Evolutionary conservation across 441 rosid species (phyloP).

Genomic region (Populus trichocarpa): DNA sequence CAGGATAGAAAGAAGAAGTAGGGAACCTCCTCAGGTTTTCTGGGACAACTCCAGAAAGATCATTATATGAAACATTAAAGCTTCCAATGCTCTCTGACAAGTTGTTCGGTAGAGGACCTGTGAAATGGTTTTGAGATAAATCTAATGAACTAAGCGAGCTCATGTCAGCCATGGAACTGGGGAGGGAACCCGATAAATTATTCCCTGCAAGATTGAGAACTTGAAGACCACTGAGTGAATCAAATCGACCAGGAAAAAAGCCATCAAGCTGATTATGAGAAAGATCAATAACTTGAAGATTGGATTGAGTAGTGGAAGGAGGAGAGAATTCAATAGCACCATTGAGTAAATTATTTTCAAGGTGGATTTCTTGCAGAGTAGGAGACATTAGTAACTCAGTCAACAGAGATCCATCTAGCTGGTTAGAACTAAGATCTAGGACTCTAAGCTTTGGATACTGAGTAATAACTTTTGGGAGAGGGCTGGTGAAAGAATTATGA

Average conservation of each 20-base stretch:
- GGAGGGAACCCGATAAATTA: conserved; percentile 81
- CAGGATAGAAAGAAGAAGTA: conserved; percentile 73
- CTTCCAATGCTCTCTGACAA: conserved; percentile 52
- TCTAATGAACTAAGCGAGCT: conserved; percentile 63
- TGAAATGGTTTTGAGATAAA: conserved; percentile 74
- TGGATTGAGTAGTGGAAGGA: conserved; percentile 36
- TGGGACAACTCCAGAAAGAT: conserved; percentile 88
- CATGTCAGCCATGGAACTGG: conserved; percentile 67
- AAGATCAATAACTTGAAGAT: conserved; percentile 69
- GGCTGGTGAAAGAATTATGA: conserved; percentile 61
- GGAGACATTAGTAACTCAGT: conserved; percentile 56
- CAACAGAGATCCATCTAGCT: conserved; percentile 62
- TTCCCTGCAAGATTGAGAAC: conserved; percentile 76
- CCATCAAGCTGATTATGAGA: conserved; percentile 71
- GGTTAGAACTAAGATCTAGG: conserved; percentile 85
- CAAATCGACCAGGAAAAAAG: conserved; percentile 64
- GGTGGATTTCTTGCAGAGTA: conserved; percentile 75
- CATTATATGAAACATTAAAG: conserved; percentile 80
- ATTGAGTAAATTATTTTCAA: conserved; percentile 56
- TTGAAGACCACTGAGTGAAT: conserved; percentile 62
- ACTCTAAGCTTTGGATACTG: conserved; percentile 76
- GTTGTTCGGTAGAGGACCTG: conserved; percentile 77
- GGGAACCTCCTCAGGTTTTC: conserved; percentile 77
- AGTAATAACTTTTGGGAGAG: conserved; percentile 58
- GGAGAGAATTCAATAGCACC: conserved; percentile 56